A percentile compares a stretch with the other conserved stretches of the same genome.
These are phyloP conservation scores for Talaromyces islandicus DNA, from an alignment of 2,329 filamentous ascomycete genomes.

Conservation along the genomic window DNA sequence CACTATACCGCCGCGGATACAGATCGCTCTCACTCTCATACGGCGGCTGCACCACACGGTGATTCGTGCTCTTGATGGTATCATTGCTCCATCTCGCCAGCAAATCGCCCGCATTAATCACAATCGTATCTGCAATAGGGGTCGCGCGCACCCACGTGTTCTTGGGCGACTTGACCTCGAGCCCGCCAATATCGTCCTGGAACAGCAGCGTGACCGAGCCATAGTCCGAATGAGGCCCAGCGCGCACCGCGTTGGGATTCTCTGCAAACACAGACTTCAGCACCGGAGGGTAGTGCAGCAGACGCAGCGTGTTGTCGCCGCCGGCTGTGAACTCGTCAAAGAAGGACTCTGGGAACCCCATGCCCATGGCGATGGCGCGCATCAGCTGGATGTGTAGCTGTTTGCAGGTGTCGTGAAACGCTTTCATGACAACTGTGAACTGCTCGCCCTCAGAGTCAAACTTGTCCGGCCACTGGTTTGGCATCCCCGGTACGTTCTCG, in stretches of 20 bases:
- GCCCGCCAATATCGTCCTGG: conserved; percentile 51
- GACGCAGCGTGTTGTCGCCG: conserved; percentile 38
- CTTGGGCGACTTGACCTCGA: conserved; percentile 63
- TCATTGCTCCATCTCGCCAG: conserved; percentile 87
- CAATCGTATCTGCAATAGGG: conserved; percentile 73
- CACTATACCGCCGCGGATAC: conserved; percentile 75
- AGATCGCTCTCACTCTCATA: conserved; percentile 35
- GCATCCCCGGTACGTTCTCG: conserved; percentile 54
- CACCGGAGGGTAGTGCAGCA: conserved; percentile 72
- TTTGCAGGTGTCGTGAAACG: conserved; percentile 71
- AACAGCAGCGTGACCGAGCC: conserved; percentile 49
- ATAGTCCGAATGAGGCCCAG: conserved; percentile 71
- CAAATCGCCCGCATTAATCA: conserved; percentile 85
- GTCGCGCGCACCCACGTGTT: conserved; percentile 77
- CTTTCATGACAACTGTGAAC: conserved; percentile 68
- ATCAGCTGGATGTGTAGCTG: conserved; percentile 70
- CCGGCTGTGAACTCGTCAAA: conserved; percentile 70
- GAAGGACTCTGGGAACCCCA: conserved; percentile 64
- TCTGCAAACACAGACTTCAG: conserved; percentile 58
- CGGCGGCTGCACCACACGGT: conserved; percentile 84
- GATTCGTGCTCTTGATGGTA: conserved; percentile 81
- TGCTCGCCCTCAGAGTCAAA: conserved; percentile 48
- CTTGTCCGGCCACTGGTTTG: conserved; percentile 71
- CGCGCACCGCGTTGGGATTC: conserved; percentile 65
- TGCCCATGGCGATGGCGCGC: conserved; percentile 76